Evolutionary conservation across 2,329 filamentous ascomycete species (phyloP).

Genomic region (Trichoderma brevicompactum): DNA sequence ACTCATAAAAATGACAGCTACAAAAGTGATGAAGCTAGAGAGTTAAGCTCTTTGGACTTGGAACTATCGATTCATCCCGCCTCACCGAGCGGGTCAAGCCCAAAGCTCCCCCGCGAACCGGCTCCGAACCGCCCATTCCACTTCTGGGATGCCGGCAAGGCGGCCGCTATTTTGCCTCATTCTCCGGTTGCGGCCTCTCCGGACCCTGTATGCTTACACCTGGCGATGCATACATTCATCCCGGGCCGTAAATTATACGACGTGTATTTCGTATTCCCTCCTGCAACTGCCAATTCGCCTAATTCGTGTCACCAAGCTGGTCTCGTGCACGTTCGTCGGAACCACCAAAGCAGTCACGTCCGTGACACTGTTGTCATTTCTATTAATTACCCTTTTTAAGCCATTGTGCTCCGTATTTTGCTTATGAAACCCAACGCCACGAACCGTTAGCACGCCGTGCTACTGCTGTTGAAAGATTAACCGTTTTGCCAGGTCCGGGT

Average conservation of each 20-base stretch:
- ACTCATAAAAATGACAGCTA: background rate
- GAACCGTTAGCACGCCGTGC: background rate
- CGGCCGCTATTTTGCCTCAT: background rate
- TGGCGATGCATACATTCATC: background rate
- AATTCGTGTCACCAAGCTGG: background rate
- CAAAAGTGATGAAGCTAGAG: background rate
- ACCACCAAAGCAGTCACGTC: conserved; percentile 15
- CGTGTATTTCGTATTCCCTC: background rate
- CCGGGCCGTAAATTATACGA: background rate
- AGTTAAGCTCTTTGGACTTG: background rate
- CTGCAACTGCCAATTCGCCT: background rate
- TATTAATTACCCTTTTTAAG: background rate
- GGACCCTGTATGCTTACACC: background rate
- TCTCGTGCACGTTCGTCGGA: conserved; percentile 8
- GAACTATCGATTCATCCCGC: background rate
- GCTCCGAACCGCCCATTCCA: conserved; percentile 27
- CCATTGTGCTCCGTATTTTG: background rate
- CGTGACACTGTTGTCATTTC: background rate
- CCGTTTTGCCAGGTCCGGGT: background rate
- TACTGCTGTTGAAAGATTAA: background rate
- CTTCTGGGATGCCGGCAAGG: conserved; percentile 27
- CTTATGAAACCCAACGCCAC: background rate
- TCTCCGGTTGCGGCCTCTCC: conserved; percentile 18
- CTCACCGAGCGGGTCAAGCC: conserved; percentile 15
- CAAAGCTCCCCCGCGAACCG: conserved; percentile 16